phyloP scores from a whole-genome alignment of 306 rosid genomes.

The Spatholobus suberectus region DNA sequence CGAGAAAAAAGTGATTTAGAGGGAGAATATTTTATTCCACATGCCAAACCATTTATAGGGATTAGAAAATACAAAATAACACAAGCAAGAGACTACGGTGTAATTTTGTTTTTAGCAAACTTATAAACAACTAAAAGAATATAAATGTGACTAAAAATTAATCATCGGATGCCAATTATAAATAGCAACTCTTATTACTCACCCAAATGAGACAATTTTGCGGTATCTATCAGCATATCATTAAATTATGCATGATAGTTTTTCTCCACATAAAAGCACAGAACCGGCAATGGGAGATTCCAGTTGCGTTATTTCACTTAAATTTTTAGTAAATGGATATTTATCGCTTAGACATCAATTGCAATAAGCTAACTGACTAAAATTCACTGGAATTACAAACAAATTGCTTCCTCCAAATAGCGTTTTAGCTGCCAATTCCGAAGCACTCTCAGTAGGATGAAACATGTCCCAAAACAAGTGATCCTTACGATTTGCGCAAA shows the following conservation, averaged over 20 bases:
- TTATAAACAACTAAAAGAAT: background rate
- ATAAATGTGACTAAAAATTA: background rate
- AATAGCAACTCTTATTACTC: background rate
- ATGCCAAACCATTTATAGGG: no score
- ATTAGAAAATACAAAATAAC: no score
- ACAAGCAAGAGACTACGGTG: background rate
- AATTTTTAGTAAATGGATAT: background rate
- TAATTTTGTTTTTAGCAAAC: background rate
- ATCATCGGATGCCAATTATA: background rate
- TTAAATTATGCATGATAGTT: background rate
- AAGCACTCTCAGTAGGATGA: constrained; percentile 55
- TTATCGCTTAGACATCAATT: background rate
- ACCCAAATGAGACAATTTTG: background rate
- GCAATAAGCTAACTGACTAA: constrained; percentile 28
- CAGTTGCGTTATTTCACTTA: background rate
- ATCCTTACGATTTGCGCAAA: constrained; percentile 35
- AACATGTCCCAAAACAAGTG: constrained; percentile 67
- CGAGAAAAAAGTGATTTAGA: no score
- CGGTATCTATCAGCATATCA: background rate
- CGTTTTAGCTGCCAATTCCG: constrained; percentile 28
- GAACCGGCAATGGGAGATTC: background rate
- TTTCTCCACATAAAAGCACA: background rate
- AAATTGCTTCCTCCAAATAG: background rate
- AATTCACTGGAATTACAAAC: constrained; percentile 46
- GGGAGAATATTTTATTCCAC: no score